Base-by-base conservation (phyloP, 371 early-diverging fungal genomes). In the Mortierella sp. region DNA sequence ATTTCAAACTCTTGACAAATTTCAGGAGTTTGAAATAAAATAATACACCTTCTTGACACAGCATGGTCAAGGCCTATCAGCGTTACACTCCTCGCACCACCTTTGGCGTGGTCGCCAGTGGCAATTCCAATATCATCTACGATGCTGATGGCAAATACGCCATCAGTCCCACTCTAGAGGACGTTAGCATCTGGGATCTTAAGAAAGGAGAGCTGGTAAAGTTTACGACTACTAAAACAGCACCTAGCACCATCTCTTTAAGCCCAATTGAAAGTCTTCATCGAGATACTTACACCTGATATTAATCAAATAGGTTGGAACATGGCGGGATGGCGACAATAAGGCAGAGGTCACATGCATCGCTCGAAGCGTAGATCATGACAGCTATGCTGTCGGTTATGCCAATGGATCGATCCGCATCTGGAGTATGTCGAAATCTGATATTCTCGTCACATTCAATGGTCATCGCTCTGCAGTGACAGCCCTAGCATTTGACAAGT, bases 391-490 rank as follows among this genome's bases (percentile, higher is more conserved):
- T 5, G 95, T 95, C 15, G 97, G 97, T 84, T 96, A 96, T 75
- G 83, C 89, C n/a, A 94, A 96, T 78, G 96, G 96, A 70, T 88
- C 92, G 19, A 93, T 96, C 77, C 90, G 96, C 38, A 78, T 95
- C 58, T 95, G 95, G 96, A 89, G 84, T 66, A 85, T 84, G 63
- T 75, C 69, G 11, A 75, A 80, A 10, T 80, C 86, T 4, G 84
- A 86, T 4, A 84, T 89, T 11, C 78, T 84, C 36, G 93, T 95
- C 22, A 92, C 93, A 38, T 91, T 98, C 71, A 97, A 96, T 75
- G 99, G 99, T 19, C 99, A 98, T 87, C 89, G 93, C 36, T 89
- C 93, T 10, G 93, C 95, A 11, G 94, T 98, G 13, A 91, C 97
- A 41, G 89, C 95, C 13, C 85, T 98, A 22, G 84, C 90, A 6